Base-by-base conservation (phyloP, 441 rosid genomes). In the Isatis lusitanica region DNA sequence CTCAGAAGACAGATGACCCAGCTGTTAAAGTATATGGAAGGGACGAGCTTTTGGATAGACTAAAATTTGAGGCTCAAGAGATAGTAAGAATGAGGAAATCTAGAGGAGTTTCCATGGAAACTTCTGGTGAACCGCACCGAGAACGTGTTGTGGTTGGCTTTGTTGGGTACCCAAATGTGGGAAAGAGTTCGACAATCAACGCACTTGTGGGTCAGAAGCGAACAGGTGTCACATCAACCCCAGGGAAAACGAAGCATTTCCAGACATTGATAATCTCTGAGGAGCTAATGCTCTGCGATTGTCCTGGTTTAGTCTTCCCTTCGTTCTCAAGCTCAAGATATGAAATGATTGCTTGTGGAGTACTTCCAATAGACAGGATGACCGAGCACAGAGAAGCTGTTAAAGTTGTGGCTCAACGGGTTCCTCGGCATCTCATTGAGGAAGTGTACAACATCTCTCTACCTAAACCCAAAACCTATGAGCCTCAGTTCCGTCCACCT, bases 201-300 rank as follows among this genome's bases (percentile, higher is more conserved):
- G 98, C 98, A 44, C 78, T 94, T 79, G 92, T 88, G 3, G 97
- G 98, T 65, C 95, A 94, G 84, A 94, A 94, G 78, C 84, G 88
- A 61, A 88, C 97, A 7, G 98, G 98, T 31, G 97, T 94, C 48
- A 94, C 97, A 58, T 88, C 96, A 31, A 92, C 98, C 28, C 97
- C 98, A 0, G 98, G 98, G 36, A 94, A 94, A 83, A 94, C 98
- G 2, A 94, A 90, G 81, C 97, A 94, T 78, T 94, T 94, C 83
- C 98, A 92, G 77, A 94, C 98, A 11, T 74, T 92, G 58, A 87
- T 86, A 43, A 90, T 94, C 33, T 92, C 97, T 1, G 88, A 90
- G 52, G 85, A 88, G 75, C 74, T 94, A 17, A 92, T 88, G 58
- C 85, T 94, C 7, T 92, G 98, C 6, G 98, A 92, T 70, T 92